Percentiles rank a stretch among this genome's conserved stretches.
These are phyloP conservation scores for Paecilomyces niveus DNA, from an alignment of 2,329 filamentous ascomycete species.

Conservation along the genomic window DNA sequence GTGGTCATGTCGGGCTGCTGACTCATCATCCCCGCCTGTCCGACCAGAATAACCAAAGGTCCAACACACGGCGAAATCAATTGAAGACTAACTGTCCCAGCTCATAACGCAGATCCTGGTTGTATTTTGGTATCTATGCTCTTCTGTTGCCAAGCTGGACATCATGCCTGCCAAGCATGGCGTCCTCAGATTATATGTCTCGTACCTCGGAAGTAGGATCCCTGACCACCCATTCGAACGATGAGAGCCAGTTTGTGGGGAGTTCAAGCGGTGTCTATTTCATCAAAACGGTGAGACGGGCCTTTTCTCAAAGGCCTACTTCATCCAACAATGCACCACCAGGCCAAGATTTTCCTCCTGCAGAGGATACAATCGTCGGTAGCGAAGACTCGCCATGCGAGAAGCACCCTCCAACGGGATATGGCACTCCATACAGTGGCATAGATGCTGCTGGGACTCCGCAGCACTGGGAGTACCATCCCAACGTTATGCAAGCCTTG, in stretches of 20 bases:
- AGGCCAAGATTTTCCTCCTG: slow-evolving; percentile 18
- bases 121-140: not conserved
- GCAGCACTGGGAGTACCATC: slow-evolving; percentile 22
- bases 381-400: slow-evolving; percentile 15
- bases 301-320: slow-evolving; percentile 37
- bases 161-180: slow-evolving; percentile 18
- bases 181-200: slow-evolving; percentile 17
- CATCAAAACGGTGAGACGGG: slow-evolving; percentile 46
- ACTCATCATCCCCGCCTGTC: not conserved
- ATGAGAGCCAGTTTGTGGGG: slow-evolving; percentile 46
- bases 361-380: slow-evolving; percentile 23
- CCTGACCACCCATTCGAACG: slow-evolving; percentile 34
- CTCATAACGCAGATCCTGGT: not conserved
- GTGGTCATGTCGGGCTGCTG: not conserved
- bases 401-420: slow-evolving; percentile 10
- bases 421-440: slow-evolving; percentile 2
- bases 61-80: not conserved
- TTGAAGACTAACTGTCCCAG: not conserved
- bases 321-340: slow-evolving; percentile 7
- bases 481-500: slow-evolving; percentile 15
- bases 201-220: slow-evolving; percentile 35
- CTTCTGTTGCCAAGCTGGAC: slow-evolving; percentile 2
- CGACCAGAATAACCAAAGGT: not conserved
- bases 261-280: slow-evolving; percentile 49
- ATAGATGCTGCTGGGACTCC: slow-evolving; percentile 8